Evolutionary conservation across 306 rosid genomes (phyloP).

Genomic region (Sechiopsis laciniata): DNA sequence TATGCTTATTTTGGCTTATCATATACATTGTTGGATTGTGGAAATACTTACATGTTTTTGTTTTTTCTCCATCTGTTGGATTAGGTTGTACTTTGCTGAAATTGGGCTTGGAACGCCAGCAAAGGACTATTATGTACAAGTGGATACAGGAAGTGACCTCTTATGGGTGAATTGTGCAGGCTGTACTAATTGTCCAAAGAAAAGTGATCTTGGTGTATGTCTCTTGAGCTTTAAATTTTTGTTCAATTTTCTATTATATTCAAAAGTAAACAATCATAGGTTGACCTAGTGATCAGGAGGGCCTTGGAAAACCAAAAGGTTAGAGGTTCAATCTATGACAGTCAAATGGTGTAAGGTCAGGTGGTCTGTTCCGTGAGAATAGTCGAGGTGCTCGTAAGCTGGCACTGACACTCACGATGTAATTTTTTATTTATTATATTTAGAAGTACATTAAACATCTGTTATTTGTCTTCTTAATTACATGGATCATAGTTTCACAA

Average conservation of each 20-base stretch:
- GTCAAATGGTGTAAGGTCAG: too few species aligned
- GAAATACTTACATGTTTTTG: constrained; percentile 14
- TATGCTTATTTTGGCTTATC: too few species aligned
- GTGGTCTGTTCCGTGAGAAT: too few species aligned
- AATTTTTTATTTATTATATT: too few species aligned
- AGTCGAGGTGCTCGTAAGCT: too few species aligned
- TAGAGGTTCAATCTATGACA: too few species aligned
- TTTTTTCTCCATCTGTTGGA: constrained; percentile 7
- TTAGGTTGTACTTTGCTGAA: constrained; percentile 75
- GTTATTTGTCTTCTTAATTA: neutral
- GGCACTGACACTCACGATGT: too few species aligned
- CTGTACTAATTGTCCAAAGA: constrained; percentile 62
- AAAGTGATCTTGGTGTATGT: constrained; percentile 70
- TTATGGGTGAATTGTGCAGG: constrained; percentile 79
- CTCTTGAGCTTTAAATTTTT: constrained; percentile 12
- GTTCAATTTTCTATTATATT: neutral
- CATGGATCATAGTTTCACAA: constrained; percentile 18
- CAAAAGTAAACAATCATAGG: too few species aligned
- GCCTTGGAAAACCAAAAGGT: too few species aligned
- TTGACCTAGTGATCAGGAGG: too few species aligned
- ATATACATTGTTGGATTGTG: constrained; percentile 19
- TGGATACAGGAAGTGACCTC: constrained; percentile 92
- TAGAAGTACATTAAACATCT: neutral
- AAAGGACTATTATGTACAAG: constrained; percentile 70
- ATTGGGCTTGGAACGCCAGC: constrained; percentile 75